Percentiles rank a stretch among this genome's conserved stretches.
These are phyloP conservation scores for Chalciporus chontae DNA, from an alignment of 768 basidiomycete genomes.

Conservation along the genomic window DNA sequence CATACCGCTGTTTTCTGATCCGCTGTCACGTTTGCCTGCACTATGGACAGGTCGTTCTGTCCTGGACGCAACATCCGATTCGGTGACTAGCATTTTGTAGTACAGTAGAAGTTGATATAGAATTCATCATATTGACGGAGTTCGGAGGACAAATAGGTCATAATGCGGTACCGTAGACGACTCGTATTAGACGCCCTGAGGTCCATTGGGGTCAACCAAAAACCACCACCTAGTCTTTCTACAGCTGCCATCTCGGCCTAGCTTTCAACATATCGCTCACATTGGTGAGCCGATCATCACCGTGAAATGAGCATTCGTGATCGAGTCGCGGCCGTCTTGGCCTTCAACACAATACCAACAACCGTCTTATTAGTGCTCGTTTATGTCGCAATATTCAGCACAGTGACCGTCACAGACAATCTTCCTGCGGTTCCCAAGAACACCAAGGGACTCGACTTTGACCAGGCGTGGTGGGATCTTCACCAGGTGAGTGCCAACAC, in stretches of 20 bases:
- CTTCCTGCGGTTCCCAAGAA: constrained; percentile 43
- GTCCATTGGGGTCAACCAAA: too few relatives aligned
- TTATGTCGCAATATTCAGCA: constrained; percentile 45
- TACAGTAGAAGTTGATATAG: too few relatives aligned
- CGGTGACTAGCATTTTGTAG: too few relatives aligned
- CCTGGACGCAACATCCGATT: too few relatives aligned
- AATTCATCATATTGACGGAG: too few relatives aligned
- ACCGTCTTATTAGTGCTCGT: constrained; percentile 45
- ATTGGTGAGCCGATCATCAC: neutral
- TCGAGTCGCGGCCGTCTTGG: constrained; percentile 24
- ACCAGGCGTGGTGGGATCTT: constrained; percentile 57
- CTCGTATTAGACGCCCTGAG: too few relatives aligned
- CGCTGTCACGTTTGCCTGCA: too few relatives aligned
- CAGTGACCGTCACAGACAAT: constrained; percentile 47
- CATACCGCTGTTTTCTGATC: too few relatives aligned
- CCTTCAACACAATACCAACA: constrained; percentile 41
- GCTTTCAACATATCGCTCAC: neutral
- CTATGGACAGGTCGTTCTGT: too few relatives aligned
- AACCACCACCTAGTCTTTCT: neutral
- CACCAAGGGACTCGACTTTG: constrained; percentile 44
- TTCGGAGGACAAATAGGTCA: too few relatives aligned
- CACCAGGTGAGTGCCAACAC: constrained; percentile 38
- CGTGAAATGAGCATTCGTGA: constrained; percentile 26
- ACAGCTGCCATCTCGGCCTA: neutral
- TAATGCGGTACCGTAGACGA: too few relatives aligned